Base-by-base conservation (phyloP, 768 basidiomycete species). In the Amanita subjunquillea region DNA sequence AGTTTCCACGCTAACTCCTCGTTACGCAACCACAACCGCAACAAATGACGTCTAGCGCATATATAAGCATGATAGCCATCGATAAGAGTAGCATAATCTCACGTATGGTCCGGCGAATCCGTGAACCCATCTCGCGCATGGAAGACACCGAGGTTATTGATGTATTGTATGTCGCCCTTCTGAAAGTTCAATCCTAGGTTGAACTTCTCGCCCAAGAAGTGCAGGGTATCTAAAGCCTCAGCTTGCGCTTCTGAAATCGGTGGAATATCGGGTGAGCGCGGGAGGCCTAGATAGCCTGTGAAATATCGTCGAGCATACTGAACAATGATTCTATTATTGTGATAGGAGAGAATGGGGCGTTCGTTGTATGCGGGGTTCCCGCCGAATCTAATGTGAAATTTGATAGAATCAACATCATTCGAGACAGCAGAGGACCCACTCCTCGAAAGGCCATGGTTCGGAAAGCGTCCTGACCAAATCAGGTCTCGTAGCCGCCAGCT, bases 121-220 rank as follows among this genome's bases (percentile, higher is more conserved):
- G 60, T 56, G 56, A 75, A 75, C 7, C 63, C 72, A 54, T 75
- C 74, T 50, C 74, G 56, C 10, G 72, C 72, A 56, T 75, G 74
- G 45, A 75, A 60, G 41, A 75, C 55, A 0, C 72, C 67, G 56
- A 75, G 54, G 53, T 68, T 73, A 56, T 74, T 75, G 61, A 75
- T 73, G 57, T 74, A 75, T 56, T 75, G 74, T 32, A 75, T 73
- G 55, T 75, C 74, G 37, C 74, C 74, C 56, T 74, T 75, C 57
- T 72, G 65, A 64, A 75, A 73, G 50, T 74, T 74, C 52, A 74
- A 62, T 4, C 61, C 69, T 2, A 76, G 63, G 29, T 69, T 67
- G 56, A 68, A 69, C 51, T 72, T 72, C 55, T 74, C 71, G 2
- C 71, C 73, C 12, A 71, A 54, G 58, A 72, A 76, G 52, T 74